Evolutionary conservation across 345 rosid species (phyloP), one percentile per base, ranked within the genome.

Genomic region (Salix arbutifolia): DNA sequence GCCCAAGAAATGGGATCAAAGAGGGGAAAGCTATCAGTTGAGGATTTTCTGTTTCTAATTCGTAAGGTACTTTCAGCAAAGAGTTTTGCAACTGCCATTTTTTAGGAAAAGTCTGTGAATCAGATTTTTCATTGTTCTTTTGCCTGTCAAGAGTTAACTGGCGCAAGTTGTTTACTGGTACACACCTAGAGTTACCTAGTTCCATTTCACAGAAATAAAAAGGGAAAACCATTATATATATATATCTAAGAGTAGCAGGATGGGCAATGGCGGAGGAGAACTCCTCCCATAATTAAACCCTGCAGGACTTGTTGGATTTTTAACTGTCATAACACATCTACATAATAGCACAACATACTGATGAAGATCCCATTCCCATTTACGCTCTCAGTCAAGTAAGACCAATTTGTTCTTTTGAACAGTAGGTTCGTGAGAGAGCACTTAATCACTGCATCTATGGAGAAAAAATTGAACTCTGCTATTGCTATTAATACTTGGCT

Each of bases 1-100:
- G 96, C 97, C 30, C 98, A 91, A 77, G 99, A 93, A 66, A 80
- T 90, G 26, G 96, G 99, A 73, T 81, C 98, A 35, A 90, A 90
- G 79, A 86, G 97, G 76, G 97, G 94, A 76, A 96, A 93, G 74
- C 84, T 91, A 31, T 79, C 88, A 9, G 92, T 96, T 72, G 99
- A 91, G 84, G 97, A 96, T 87, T 93, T 92, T 79, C 83, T 96
- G 71, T 92, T 89, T 78, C 85, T 88, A 53, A 87, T 93, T 72
- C 92, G 94, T 80, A 96, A 96, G 99, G 98, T 92, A 83, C 5
- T 73, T 48, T 48, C 10, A 3, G 48, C 16, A 6, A 4, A 50
- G 42, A 50, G 44, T 23, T 48, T 71, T 19, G 18, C 3, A 14
- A 37, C 12, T 16, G 25, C 17, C 16, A 4, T 23, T 28, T 11